Evolutionary conservation across 2,329 filamentous ascomycete species (phyloP).

Genomic region (Scedosporium aurantiacum): DNA sequence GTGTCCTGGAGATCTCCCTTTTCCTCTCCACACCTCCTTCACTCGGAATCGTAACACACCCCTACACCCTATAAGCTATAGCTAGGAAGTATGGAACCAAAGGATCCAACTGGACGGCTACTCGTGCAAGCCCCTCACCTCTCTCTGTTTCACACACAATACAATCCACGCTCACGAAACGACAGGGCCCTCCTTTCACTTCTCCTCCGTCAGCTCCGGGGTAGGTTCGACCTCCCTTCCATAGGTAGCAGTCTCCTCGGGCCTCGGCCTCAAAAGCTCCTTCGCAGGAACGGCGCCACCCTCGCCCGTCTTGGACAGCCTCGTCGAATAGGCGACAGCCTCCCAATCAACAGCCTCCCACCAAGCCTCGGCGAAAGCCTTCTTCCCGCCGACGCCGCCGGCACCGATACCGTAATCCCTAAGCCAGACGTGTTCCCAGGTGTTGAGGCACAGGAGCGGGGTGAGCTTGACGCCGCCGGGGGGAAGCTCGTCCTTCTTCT

Average conservation of each 20-base stretch:
- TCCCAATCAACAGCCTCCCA: slow-evolving; percentile 85
- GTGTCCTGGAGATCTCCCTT: neutral
- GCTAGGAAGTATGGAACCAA: neutral
- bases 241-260: neutral
- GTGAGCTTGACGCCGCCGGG: slow-evolving; percentile 58
- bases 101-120: neutral
- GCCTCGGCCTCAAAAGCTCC: neutral
- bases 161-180: neutral
- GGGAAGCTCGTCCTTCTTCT: slow-evolving; percentile 25
- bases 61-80: too few species aligned
- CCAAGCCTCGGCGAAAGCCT: slow-evolving; percentile 65
- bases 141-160: neutral
- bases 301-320: neutral
- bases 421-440: slow-evolving; percentile 92
- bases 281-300: neutral
- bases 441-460: slow-evolving; percentile 83
- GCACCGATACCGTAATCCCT: slow-evolving; percentile 59
- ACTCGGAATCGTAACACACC: neutral
- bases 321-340: slow-evolving; percentile 39
- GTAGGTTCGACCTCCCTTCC: neutral
- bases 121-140: neutral
- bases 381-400: slow-evolving; percentile 59
- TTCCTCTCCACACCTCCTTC: neutral
- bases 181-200: neutral
- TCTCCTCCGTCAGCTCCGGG: neutral